phyloP scores from a whole-genome alignment of 805 yeast species.

The Pichia manshurica region DNA sequence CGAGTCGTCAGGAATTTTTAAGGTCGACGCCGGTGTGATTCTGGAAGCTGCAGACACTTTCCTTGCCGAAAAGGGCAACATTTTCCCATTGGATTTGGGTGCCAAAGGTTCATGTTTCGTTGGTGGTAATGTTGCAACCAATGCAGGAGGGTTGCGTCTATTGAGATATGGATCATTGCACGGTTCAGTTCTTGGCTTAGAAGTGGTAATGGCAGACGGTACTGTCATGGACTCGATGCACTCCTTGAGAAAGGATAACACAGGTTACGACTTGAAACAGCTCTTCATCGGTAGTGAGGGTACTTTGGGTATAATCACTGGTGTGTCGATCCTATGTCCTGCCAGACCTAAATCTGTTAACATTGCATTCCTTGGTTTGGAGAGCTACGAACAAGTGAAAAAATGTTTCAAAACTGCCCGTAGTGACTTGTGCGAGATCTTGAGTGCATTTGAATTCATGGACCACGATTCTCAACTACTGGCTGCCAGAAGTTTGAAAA shows the following conservation, averaged over 20 bases:
- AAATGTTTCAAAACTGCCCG: conserved; percentile 75
- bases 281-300: conserved; percentile 93
- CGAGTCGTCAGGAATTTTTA: conserved; percentile 72
- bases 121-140: conserved; percentile 93
- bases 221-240: conserved; percentile 73
- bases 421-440: conserved; percentile 71
- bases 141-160: conserved; percentile 91
- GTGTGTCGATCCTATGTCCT: conserved; percentile 84
- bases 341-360: conserved; percentile 80
- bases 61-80: conserved; percentile 75
- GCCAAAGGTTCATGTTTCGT: conserved; percentile 96
- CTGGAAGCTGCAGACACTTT: conserved; percentile 78
- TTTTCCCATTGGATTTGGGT: conserved; percentile 90
- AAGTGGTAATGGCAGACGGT: conserved; percentile 90
- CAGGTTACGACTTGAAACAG: conserved; percentile 92
- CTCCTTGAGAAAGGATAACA: conserved; percentile 87
- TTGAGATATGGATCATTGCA: conserved; percentile 88
- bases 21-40: conserved; percentile 86
- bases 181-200: conserved; percentile 86
- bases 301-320: conserved; percentile 84
- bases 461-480: conserved; percentile 64
- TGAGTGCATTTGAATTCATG: conserved; percentile 94
- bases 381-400: conserved; percentile 78
- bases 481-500: conserved; percentile 54
- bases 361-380: conserved; percentile 82